Base-by-base conservation (phyloP, 2,329 filamentous ascomycete genomes). In the Xenoacremonium recifei region DNA sequence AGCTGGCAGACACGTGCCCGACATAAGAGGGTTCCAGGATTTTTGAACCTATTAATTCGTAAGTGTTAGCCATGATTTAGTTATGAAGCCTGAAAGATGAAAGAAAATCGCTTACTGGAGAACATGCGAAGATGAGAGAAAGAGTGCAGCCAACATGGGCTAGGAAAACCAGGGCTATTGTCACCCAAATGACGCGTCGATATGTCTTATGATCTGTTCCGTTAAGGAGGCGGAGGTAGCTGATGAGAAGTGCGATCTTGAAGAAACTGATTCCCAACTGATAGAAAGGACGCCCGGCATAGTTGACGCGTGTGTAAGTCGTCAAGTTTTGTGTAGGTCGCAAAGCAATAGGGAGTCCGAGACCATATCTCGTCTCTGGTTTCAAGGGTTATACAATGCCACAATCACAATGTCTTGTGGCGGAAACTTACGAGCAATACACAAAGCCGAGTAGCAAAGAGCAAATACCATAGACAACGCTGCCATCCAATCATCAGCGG, bases 231-330 rank as follows among this genome's bases (percentile, higher is more conserved):
- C 73, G 69, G 15, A 78, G 58, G 48, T 77, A 79, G 47, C 71
- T 75, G 50, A 78, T 69, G 42, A 76, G 62, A 3, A 79, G 61
- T 0, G 75, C 73, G 20, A 77, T 69, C 53, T 79, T 79, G 67
- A 79, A 79, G 43, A 76, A 76, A 45, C 71, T 72, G 55, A 79
- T 76, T 27, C 76, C 76, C 6, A 76, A 37, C 47, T 78, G 74
- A 45, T 79, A 79, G 33, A 79, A 69, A 0, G 76, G 76, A 3
- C 76, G 68, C 2, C 75, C 76, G 5, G 71, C 71, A 48, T 68
- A 79, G 54, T 79, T 79, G 52, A 75, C 60, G 40, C 72, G 54
- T 0, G 70, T 72, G 53, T 77, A 79, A 0, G 60, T 59, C 5
- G 68, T 45, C 0, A 75, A 51, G 32, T 72, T 68, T n/a, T 48